Evolutionary conservation across 257 asterid genomes (phyloP), one percentile per base, ranked within the genome.

Genomic region (Solanum chilense): DNA sequence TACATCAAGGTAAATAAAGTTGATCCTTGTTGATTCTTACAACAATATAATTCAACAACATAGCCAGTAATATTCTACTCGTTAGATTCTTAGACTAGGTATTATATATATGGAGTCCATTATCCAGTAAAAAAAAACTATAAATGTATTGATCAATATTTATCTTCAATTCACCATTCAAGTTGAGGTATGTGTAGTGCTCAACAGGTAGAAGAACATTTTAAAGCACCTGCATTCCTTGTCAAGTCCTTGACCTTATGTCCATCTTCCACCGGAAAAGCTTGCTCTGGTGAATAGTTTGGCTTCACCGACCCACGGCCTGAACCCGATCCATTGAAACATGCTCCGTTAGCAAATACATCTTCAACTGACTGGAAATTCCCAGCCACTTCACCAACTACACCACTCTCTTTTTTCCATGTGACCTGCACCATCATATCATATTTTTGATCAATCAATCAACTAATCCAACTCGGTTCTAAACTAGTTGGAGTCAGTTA

Each of bases 281-380:
- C 83, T 85, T 96, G 99, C 62, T 94, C 98, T 29, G 92, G 84
- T 20, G 71, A 85, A 64, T 96, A 96, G 87, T 93, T 91, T 18
- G 99, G 97, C 87, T 82, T 93, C 89, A 90, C 87, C 3, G 88
- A 88, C 13, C 45, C 88, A 37, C 93, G 92, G 20, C 69, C 68
- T 3, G 62, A 86, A 2, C 82, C 83, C 5, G 93, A 77, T 33
- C 88, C 89, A 23, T 49, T 90, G 87, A 96, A 95, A 12, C 92
- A 93, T 16, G 98, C 98, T 68, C 99, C 99, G 31, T 95, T 96
- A 78, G 93, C 98, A 12, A 96, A 93, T 27, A 95, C 93, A 39
- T 96, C 99, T 58, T 86, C 82, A 39, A 95, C 92, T 2, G 98
- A 95, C 35, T 84, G 92, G 90, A 94, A 92, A 44, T 91, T 93